Base-by-base conservation (phyloP, 352 stramenopile species). In the Phytophthora fragariaefolia region DNA sequence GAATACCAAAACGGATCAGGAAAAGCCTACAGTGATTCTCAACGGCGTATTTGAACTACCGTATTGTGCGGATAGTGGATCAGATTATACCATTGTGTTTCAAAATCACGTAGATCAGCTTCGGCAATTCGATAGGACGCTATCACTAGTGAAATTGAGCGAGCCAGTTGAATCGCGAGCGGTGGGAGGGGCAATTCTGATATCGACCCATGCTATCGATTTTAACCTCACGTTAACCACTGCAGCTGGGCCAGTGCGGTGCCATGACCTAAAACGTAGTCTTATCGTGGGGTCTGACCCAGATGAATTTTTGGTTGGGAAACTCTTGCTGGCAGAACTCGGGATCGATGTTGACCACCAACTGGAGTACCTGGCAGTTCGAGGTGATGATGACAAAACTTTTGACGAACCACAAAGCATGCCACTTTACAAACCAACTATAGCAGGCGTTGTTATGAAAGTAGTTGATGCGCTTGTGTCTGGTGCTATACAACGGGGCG, bases 161-260 rank as follows among this genome's bases (percentile, higher is more conserved):
- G 26, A 36, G 1, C 40, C 36, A 2, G 27, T 52, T 23, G 30
- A 50, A 50, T 57, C 32, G 34, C 15, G 45, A 32, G 30, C 32
- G 24, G 45, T 57, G n/a, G 46, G 46, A 45, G 46, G 18, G 40
- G 45, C 46, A 50, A 18, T 58, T 0, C 47, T 65, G 9, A 58
- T 34, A 13, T 22, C 47, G 17, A 65, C 57, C 4, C 24, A 58
- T 15, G 47, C 8, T 26, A 24, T 65, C 10, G 57, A 58, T 53
- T 32, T 65, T 23, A 36, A 45, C 22, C 17, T 65, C 6, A 27
- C 17, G 7, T 24, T 64, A 8, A 58, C 57, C 22, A 58, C 57
- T 20, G 47, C 57, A 4, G 57, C 34, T 6, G 46, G 47, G 18
- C 57, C 57, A 30, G 57, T 65, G 15, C n/a, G 53, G 28, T 60